Evolutionary conservation across 345 rosid genomes (phyloP), one percentile per base, ranked within the genome.

Genomic region (Citrus medica): DNA sequence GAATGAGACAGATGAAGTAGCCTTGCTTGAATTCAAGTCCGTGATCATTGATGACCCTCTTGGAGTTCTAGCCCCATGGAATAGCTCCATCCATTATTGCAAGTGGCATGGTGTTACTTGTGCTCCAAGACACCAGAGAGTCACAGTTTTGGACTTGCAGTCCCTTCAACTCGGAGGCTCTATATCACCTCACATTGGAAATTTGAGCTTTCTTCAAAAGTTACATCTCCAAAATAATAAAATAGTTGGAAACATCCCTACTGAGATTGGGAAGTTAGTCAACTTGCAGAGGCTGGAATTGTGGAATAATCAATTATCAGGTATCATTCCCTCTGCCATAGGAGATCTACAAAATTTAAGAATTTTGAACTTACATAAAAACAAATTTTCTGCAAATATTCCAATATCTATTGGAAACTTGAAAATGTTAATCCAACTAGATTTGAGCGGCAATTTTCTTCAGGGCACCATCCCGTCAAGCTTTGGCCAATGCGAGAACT

Each of bases 161-260:
- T 81, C 82, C 7, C 69, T 67, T 59, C 64, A 38, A 5, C 3
- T 85, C 24, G 17, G 35, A 3, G 85, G 88, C 17, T 48, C 21
- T 12, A 16, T 85, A 24, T 80, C 84, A 24, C 85, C 85, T 0
- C 63, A 76, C 27, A 75, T 85, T 12, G 87, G 87, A 60, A 85
- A 85, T 70, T 76, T 85, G 70, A 79, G 85, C 2, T 85, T 80
- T 75, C 80, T 85, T 40, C 80, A 80, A 66, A 27, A 4, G 33
- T 75, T 78, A 16, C 25, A 73, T 68, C 84, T 85, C 61, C 70
- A 10, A 40, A 73, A 78, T 37, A 85, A 85, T 67, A 77, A 69
- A 58, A 78, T 85, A 9, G 56, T 22, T 3, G 55, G 67, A 60
- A 67, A 1, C 35, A 82, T 81, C 19, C 42, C 42, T 1, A 38